Conservation (phyloP, 148 eudicot genomes). For the Bassia scoparia region DNA sequence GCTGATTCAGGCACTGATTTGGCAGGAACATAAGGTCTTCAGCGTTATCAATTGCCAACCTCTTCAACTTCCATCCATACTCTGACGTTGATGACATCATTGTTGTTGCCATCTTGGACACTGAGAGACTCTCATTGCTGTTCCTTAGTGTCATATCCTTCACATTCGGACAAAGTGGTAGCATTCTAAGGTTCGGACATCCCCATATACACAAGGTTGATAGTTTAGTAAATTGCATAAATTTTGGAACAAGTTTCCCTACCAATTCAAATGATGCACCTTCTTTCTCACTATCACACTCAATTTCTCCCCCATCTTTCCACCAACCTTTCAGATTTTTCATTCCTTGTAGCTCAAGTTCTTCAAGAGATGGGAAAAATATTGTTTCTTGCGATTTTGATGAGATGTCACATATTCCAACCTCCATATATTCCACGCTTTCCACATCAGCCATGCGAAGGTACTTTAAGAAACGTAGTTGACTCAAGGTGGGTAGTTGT, state of each 20-base stretch:
- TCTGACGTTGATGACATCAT: background rate
- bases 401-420: background rate
- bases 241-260: background rate
- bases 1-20: constrained; percentile 7
- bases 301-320: background rate
- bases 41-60: background rate
- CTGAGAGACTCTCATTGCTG: background rate
- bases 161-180: constrained; percentile 19
- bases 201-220: background rate
- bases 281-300: background rate
- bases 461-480: constrained; percentile 15
- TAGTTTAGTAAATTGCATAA: constrained; percentile 20
- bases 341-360: constrained; percentile 11
- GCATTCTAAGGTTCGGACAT: constrained; percentile 9
- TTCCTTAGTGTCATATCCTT: background rate
- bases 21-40: constrained; percentile 21
- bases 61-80: background rate
- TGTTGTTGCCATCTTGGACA: constrained; percentile 13
- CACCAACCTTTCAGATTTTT: constrained; percentile 31
- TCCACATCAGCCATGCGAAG: background rate
- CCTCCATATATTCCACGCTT: constrained; percentile 19
- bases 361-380: constrained; percentile 37
- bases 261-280: background rate
- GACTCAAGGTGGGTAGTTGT: constrained; percentile 16
- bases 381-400: background rate